These are phyloP conservation scores for Cadophora sp. DNA, from an alignment of 2,329 filamentous ascomycete genomes.

Conservation along the genomic window DNA sequence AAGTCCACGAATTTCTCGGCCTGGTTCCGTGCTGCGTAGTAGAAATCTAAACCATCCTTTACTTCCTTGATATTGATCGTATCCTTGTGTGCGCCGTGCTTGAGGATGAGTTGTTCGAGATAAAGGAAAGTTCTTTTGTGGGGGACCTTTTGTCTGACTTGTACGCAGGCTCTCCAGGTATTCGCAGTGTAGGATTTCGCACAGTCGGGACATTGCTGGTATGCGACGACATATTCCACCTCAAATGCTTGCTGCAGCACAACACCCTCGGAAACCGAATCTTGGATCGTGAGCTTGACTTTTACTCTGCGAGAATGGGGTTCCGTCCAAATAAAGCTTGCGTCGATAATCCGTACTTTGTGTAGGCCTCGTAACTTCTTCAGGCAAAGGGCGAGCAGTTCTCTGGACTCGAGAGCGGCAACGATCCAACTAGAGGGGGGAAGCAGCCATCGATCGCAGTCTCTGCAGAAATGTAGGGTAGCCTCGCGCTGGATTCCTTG, in stretches of 20 bases:
- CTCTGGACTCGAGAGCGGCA: conserved; percentile 85
- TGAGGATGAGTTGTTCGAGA: conserved; percentile 94
- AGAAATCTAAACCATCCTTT: conserved; percentile 96
- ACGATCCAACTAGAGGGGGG: conserved; percentile 88
- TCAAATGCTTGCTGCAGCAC: conserved; percentile 93
- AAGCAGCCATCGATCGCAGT: conserved; percentile 93
- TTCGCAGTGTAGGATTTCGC: conserved; percentile 96
- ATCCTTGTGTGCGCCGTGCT: conserved; percentile 88
- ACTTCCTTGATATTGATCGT: conserved; percentile 99
- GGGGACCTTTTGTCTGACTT: conserved; percentile 94
- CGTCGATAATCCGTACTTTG: conserved; percentile 94
- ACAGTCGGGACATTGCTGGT: conserved; percentile 94
- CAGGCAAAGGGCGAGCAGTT: conserved; percentile 90
- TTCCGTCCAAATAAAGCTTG: conserved; percentile 97
- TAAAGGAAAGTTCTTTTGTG: conserved; percentile 88
- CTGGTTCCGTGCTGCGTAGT: conserved; percentile 86
- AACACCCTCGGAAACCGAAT: conserved; percentile 66
- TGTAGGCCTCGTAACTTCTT: conserved; percentile 85
- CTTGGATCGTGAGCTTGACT: conserved; percentile 94
- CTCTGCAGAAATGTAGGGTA: conserved; percentile 86
- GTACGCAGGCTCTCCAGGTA: conserved; percentile 91
- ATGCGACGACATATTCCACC: conserved; percentile 88
- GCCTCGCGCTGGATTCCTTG: conserved; percentile 90
- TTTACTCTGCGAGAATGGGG: conserved; percentile 92
- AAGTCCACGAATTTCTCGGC: conserved; percentile 94